Evolutionary conservation across 2,329 filamentous ascomycete species (phyloP), one percentile per base, ranked within the genome.

Genomic region (Sporothrix brunneoviolacea): DNA sequence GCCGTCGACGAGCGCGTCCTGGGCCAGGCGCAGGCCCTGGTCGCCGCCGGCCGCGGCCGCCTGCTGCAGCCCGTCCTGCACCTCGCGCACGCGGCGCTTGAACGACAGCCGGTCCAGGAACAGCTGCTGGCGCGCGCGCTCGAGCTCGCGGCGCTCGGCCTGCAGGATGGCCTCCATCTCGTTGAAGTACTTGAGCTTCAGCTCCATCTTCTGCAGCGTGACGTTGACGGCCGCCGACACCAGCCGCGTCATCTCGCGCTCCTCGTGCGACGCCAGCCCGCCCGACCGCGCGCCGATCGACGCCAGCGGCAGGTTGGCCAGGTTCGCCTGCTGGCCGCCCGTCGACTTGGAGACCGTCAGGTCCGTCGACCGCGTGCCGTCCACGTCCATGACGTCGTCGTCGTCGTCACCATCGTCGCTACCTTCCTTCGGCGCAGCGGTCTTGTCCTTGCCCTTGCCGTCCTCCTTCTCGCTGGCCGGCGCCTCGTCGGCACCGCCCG

Each of bases 171-270:
- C 79, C 69, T 98, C 93, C 79, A 98, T 91, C 67, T 98, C 93
- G 61, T 88, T 86, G 69, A 98, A 98, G 66, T 97, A 95, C 62
- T 89, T 84, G 53, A 98, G 77, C 70, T 98, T 98, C 60, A 97
- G 74, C 69, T 97, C 90, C 55, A 97, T 83, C 70, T 98, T 98
- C 64, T 95, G 86, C 30, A 97, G 75, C n/a, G 88, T 91, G 12
- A 95, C 77, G 64, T 98, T 98, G 47, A 95, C 88, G 0, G 90
- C 89, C 6, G 90, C 86, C 3, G 90, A 91, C 9, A 98, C 88
- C 41, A 97, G 81, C 15, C 90, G 86, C 18, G 91, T 95, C 81
- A 97, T 93, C 68, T 96, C 90, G 52, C 94, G 87, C 68, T 98
- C 93, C 67, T 97, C 91, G 60, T 97, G 90, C 3, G 91, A 96